Conservation (phyloP, 176 grass and related monocot species). For the Puya raimondii region DNA sequence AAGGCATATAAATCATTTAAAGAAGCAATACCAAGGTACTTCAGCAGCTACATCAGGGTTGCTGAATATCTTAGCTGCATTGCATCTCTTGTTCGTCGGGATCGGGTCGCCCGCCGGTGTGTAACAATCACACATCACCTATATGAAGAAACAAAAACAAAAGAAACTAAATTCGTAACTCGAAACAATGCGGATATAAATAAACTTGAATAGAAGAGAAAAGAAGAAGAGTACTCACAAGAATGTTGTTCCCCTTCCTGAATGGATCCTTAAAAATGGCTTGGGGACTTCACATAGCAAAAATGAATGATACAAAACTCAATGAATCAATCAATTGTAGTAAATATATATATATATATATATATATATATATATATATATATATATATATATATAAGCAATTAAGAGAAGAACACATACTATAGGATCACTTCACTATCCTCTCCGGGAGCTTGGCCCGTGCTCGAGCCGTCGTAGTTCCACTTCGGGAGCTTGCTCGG, state of each 20-base stretch:
- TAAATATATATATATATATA: too few relatives aligned
- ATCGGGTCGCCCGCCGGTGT: constrained; percentile 67
- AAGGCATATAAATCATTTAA: neutral
- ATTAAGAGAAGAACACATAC: constrained; percentile 27
- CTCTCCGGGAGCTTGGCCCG: constrained; percentile 64
- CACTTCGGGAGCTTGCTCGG: constrained; percentile 88
- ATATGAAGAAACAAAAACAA: neutral
- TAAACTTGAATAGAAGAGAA: neutral
- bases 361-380: too few relatives aligned
- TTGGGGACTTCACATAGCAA: constrained; percentile 42
- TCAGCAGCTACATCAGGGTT: constrained; percentile 68
- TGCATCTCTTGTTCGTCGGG: constrained; percentile 57
- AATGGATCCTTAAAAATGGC: constrained; percentile 92
- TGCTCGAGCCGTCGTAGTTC: constrained; percentile 98
- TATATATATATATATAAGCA: neutral
- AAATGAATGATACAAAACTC: neutral
- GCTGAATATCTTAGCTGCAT: constrained; percentile 65
- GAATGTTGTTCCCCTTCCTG: constrained; percentile 83
- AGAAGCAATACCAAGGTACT: constrained; percentile 50
- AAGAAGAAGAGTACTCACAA: constrained; percentile 35
- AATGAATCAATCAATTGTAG: too few relatives aligned
- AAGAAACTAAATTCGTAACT: neutral
- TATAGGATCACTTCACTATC: constrained; percentile 86
- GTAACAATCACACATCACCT: constrained; percentile 96
- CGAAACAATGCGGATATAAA: neutral